Evolutionary conservation across 1,284 basidiomycete species (phyloP).

Genomic region (Leccinum pseudoinsigne): DNA sequence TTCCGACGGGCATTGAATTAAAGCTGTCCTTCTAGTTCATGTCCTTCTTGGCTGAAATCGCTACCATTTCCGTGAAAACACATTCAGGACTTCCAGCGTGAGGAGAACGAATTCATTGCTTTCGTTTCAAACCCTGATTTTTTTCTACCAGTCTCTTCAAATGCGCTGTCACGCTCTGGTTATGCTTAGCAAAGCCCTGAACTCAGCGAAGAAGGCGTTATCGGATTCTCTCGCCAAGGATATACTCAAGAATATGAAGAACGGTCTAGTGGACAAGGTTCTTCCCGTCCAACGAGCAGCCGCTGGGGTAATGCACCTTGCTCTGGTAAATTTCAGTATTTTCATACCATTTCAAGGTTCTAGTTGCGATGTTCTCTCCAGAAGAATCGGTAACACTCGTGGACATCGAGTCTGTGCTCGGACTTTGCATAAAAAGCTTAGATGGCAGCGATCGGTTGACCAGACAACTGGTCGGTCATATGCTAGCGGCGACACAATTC

Average conservation of each 20-base stretch:
- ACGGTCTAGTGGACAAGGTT: conserved; percentile 80
- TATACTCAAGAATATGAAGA: conserved; percentile 80
- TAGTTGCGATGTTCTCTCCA: conserved; percentile 63
- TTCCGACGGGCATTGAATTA: neutral
- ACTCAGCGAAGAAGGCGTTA: conserved; percentile 80
- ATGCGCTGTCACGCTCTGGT: conserved; percentile 83
- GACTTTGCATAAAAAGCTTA: conserved; percentile 72
- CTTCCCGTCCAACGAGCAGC: conserved; percentile 86
- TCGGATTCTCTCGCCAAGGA: conserved; percentile 83
- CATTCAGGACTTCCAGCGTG: conserved; percentile 68
- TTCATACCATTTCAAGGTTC: conserved; percentile 45
- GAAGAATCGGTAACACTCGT: conserved; percentile 54
- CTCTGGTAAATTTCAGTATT: conserved; percentile 2
- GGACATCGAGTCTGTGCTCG: conserved; percentile 78
- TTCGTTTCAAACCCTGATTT: conserved; percentile 5
- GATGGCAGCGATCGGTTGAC: conserved; percentile 87
- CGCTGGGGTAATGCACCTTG: conserved; percentile 57
- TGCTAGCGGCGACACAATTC: conserved; percentile 85
- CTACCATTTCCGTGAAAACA: conserved; percentile 57
- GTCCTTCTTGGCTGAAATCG: conserved; percentile 91
- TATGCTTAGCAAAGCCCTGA: conserved; percentile 76
- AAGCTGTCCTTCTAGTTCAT: conserved; percentile 63
- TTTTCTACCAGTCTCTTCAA: conserved; percentile 59
- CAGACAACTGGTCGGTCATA: conserved; percentile 77
- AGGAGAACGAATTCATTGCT: conserved; percentile 22